phyloP scores from a whole-genome alignment of 2,329 filamentous ascomycete genomes.

The Calonectria henricotiae region DNA sequence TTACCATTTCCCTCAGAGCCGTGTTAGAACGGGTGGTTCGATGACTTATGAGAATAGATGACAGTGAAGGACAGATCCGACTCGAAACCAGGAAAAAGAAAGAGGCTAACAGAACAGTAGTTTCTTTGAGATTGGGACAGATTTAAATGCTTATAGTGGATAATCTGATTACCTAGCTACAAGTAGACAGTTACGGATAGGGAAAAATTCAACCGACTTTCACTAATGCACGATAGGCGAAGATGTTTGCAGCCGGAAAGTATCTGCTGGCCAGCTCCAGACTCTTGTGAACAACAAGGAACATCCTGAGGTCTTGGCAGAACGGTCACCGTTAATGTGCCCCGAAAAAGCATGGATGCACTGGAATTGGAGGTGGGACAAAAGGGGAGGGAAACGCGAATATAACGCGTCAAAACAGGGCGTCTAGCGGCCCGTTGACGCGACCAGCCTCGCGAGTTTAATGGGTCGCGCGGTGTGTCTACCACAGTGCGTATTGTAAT shows the following conservation, averaged over 20 bases:
- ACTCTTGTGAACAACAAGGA: not conserved
- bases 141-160: not conserved
- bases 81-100: not conserved
- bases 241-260: not conserved
- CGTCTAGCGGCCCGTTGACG: conserved; percentile 30
- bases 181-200: not conserved
- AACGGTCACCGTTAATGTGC: conserved; percentile 8
- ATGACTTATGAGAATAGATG: conserved; percentile 48
- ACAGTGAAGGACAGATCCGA: conserved; percentile 14
- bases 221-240: not conserved
- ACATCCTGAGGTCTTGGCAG: not conserved
- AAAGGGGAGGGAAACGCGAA: conserved; percentile 40
- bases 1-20: conserved; percentile 43
- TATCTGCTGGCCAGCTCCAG: not conserved
- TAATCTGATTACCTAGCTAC: not conserved
- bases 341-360: conserved; percentile 33
- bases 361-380: conserved; percentile 44
- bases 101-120: not conserved
- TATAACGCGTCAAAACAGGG: conserved; percentile 49
- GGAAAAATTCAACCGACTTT: not conserved
- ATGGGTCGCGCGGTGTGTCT: conserved; percentile 18
- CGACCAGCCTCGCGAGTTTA: conserved; percentile 32
- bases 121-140: not conserved
- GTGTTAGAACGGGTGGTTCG: conserved; percentile 44
- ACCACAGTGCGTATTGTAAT: not conserved